Evolutionary conservation across 1,284 basidiomycete species (phyloP).

Genomic region (Moesziomyces antarcticus): DNA sequence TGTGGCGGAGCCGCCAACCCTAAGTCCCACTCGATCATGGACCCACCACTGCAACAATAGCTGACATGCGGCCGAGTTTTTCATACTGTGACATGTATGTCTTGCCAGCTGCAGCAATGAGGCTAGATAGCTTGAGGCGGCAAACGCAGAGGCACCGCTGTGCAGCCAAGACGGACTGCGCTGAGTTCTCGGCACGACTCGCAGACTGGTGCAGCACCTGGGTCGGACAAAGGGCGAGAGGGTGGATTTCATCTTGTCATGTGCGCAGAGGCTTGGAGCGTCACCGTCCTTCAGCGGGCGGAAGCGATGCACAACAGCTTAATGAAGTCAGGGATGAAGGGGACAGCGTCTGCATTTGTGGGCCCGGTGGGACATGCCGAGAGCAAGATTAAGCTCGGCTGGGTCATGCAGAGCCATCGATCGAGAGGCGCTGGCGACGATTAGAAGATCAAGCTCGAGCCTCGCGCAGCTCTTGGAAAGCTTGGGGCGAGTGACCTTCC

Average conservation of each 20-base stretch:
- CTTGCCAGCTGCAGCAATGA: neutral
- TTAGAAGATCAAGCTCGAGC: slow-evolving; percentile 9
- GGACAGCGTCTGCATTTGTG: slow-evolving; percentile 7
- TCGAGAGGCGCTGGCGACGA: neutral
- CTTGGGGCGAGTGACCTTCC: slow-evolving; percentile 25
- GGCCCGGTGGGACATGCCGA: slow-evolving; percentile 3
- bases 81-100: neutral
- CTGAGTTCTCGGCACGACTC: neutral
- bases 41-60: neutral
- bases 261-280: slow-evolving; percentile 1
- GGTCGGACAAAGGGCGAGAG: neutral
- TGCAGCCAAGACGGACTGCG: neutral
- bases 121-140: neutral
- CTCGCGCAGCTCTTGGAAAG: slow-evolving; percentile 18
- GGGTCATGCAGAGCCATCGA: slow-evolving; percentile 3
- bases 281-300: neutral
- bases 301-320: slow-evolving; percentile 1
- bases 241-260: slow-evolving; percentile 21
- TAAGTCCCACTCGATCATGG: neutral
- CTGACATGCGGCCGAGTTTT: neutral
- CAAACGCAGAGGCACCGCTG: neutral
- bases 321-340: slow-evolving; percentile 5
- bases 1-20: neutral
- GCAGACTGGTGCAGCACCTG: neutral
- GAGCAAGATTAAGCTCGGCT: slow-evolving; percentile 8